These are phyloP conservation scores for Meira miltonrushii DNA, from an alignment of 1,284 basidiomycete genomes.

Conservation along the genomic window DNA sequence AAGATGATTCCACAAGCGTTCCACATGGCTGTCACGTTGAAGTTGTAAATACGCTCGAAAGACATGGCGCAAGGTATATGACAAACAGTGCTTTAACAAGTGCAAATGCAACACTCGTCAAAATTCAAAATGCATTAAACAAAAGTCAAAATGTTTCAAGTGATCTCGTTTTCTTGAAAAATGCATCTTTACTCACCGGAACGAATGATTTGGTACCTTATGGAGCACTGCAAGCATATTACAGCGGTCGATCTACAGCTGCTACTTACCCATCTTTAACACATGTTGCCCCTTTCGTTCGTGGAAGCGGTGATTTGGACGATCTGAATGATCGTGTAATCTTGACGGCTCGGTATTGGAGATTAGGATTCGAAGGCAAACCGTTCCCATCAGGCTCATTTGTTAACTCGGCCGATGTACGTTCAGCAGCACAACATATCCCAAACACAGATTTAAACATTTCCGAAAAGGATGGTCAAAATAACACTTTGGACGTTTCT, in stretches of 20 bases:
- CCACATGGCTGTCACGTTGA: conserved; percentile 15
- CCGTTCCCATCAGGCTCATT: conserved; percentile 16
- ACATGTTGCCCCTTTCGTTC: conserved; percentile 10
- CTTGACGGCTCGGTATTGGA: conserved; percentile 22
- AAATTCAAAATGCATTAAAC: conserved; percentile 12
- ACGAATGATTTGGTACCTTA: conserved; percentile 17
- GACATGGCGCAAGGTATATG: conserved; percentile 20
- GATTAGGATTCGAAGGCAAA: conserved; percentile 15
- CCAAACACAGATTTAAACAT: conserved; percentile 16
- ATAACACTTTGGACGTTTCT: conserved; percentile 24
- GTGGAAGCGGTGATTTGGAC: conserved; percentile 16
- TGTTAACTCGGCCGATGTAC: conserved; percentile 13
- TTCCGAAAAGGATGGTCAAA: conserved; percentile 14
- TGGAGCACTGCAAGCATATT: conserved; percentile 23
- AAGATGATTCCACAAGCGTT: not conserved
- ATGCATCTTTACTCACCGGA: conserved; percentile 6
- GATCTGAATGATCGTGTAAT: conserved; percentile 20
- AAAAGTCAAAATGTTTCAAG: conserved; percentile 4
- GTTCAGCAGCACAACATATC: conserved; percentile 9
- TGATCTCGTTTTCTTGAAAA: conserved; percentile 16
- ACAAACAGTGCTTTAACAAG: conserved; percentile 14
- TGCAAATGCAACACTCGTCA: conserved; percentile 15
- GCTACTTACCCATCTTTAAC: conserved; percentile 10
- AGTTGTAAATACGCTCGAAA: conserved; percentile 19
- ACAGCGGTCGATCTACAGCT: conserved; percentile 17